Evolutionary conservation across 2,329 filamentous ascomycete species (phyloP), one percentile per base, ranked within the genome.

Genomic region (Colletotrichum abscissum): DNA sequence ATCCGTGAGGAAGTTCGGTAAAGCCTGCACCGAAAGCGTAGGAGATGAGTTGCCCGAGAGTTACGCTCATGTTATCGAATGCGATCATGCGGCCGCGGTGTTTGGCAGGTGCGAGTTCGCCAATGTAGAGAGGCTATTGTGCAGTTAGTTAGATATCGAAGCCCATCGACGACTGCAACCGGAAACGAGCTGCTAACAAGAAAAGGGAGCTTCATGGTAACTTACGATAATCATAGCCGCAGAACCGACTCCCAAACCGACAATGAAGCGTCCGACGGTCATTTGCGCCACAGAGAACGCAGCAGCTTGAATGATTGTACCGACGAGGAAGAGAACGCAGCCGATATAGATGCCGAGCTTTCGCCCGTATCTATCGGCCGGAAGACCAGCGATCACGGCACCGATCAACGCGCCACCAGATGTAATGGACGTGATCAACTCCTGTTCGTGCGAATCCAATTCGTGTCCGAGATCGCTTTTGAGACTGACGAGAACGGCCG

Each of bases 341-440:
- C 82, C 84, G 19, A 82, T 74, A 72, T 83, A 86, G 72, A 86
- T 85, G 2, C 80, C 80, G 46, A 76, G 77, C 76, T 85, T 85
- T 52, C 84, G 81, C 19, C 84, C 84, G 54, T 80, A 83, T 67
- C 79, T 75, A 73, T 86, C 83, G 19, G 83, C 82, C 1, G 80
- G 80, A 5, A 80, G 75, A 56, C 82, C 82, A n/a, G 81, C 81
- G 30, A 80, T 76, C 42, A 84, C 78, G 67, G 84, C 83, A 8
- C 84, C 85, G 11, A 86, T 77, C 55, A 88, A 81, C 1, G 85
- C 85, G 30, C 84, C 88, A 35, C 84, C 87, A 14, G 85, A 87
- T 35, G 84, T 87, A 22, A 89, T 82, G 0, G 87, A 88, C 0
- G 88, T 89, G 46, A 89, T 84, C 33, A 89, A 79, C 74, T 89